phyloP scores from a whole-genome alignment of 805 yeast genomes.

The Teunomyces pallodes region DNA sequence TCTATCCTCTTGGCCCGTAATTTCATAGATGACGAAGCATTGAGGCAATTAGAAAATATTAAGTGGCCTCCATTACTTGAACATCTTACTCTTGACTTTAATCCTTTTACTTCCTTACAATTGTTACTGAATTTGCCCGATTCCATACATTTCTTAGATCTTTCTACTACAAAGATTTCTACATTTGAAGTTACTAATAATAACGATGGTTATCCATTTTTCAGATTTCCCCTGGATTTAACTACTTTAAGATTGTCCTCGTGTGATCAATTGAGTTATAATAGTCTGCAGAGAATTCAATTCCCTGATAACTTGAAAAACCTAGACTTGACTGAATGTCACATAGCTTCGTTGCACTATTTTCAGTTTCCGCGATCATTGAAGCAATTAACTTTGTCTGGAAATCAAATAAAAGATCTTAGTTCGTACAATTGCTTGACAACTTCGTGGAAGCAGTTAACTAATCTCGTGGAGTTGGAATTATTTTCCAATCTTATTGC shows the following conservation, averaged over 20 bases:
- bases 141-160: constrained; percentile 21
- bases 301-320: constrained; percentile 20
- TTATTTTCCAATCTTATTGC: constrained; percentile 22
- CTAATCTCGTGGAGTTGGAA: constrained; percentile 20
- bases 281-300: constrained; percentile 11
- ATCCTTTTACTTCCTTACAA: constrained; percentile 19
- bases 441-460: constrained; percentile 23
- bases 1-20: constrained; percentile 23
- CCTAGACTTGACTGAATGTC: constrained; percentile 25
- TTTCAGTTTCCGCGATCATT: constrained; percentile 25
- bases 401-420: constrained; percentile 22
- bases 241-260: constrained; percentile 19
- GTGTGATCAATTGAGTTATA: constrained; percentile 7
- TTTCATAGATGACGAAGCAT: constrained; percentile 15
- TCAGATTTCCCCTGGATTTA: constrained; percentile 29
- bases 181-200: constrained; percentile 12
- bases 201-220: constrained; percentile 13
- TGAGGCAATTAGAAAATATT: constrained; percentile 14
- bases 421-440: constrained; percentile 14
- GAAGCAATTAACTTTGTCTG: constrained; percentile 20
- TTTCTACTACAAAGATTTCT: constrained; percentile 21
- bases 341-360: constrained; percentile 14
- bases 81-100: constrained; percentile 22
- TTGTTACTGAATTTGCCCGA: constrained; percentile 18
- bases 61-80: constrained; percentile 24